Percentiles rank a stretch among this genome's conserved stretches.
These are phyloP conservation scores for Coniochaeta ligniaria DNA, from an alignment of 2,329 filamentous ascomycete genomes.

Conservation along the genomic window DNA sequence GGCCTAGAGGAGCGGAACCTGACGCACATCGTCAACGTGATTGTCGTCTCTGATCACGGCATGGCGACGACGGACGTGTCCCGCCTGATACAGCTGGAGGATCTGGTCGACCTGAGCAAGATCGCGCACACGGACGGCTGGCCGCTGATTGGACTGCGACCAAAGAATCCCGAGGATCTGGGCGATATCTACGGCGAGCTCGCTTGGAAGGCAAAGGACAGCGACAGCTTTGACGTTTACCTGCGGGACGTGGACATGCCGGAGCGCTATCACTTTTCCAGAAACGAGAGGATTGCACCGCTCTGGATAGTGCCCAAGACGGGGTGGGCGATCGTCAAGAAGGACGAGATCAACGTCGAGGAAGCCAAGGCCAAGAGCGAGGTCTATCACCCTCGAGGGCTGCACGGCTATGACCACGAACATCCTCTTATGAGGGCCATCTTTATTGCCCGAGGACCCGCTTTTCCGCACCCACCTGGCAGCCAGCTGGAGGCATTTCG, in stretches of 20 bases:
- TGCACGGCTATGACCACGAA: conserved; percentile 94
- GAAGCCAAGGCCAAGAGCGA: conserved; percentile 56
- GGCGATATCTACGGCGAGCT: conserved; percentile 58
- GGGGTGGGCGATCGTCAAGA: conserved; percentile 85
- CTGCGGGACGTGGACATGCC: conserved; percentile 85
- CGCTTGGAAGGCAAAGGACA: conserved; percentile 46
- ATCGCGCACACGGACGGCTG: conserved; percentile 88
- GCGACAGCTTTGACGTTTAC: conserved; percentile 77
- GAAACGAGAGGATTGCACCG: conserved; percentile 84
- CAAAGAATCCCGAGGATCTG: conserved; percentile 62
- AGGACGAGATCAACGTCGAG: conserved; percentile 68
- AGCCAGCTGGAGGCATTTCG: conserved; percentile 76
- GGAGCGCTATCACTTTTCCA: conserved; percentile 80
- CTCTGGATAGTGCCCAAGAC: conserved; percentile 90
- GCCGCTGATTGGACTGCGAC: conserved; percentile 84
- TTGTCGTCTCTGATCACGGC: conserved; percentile 95
- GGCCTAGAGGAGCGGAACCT: conserved; percentile 78
- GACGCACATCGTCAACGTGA: conserved; percentile 82
- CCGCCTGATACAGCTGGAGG: conserved; percentile 81
- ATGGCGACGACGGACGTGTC: conserved; percentile 89
- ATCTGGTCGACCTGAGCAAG: conserved; percentile 69
- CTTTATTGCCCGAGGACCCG: conserved; percentile 85
- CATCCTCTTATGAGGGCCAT: conserved; percentile 95
- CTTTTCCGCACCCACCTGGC: conserved; percentile 80
- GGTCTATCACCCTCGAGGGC: conserved; percentile 71